Evolutionary conservation across 192 early-diverging fungal genomes (phyloP), one percentile per base, ranked within the genome.

Genomic region (Podila clonocystis): DNA sequence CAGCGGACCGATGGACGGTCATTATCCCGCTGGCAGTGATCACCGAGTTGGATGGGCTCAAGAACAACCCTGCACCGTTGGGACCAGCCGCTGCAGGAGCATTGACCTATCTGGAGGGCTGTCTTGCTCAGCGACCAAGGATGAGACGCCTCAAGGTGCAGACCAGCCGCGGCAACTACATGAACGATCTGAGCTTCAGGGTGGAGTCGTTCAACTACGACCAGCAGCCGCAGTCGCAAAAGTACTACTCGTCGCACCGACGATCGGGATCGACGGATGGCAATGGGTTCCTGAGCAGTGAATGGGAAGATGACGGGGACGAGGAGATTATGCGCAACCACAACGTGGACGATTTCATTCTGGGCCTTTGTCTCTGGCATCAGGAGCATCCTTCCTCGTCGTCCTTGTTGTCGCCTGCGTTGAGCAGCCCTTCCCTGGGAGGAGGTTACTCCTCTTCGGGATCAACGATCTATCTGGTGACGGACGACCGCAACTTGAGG

Each of bases 331-430:
- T 86, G 62, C 83, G 76, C 13, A 85, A 80, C 26, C 77, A 86
- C 50, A 90, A 90, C 74, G 68, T 90, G n/a, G 89, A 90, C 67
- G 89, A 90, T 50, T 73, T 90, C 30, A 84, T 90, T 36, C 75
- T 90, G 8, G 85, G 85, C 0, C 65, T 85, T 9, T 90, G 89
- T 69, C 68, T 88, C 1, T 90, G 89, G 89, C 84, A 85, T 58
- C 72, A 76, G 13, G 68, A 84, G 28, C 70, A 84, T 50, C 33
- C 36, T 1, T 24, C 45, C 17, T 20, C 52, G 31, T 30, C 69
- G 2, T 24, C 69, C 0, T 13, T 45, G 58, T 29, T 49, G 9
- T 45, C 58, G 19, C 33, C 63, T 9, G 26, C 63, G 2, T 11
- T 30, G 50, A 49, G 50, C 28, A 26, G 57, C 5, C 11, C 62